These are phyloP conservation scores for Camellia lanceoleosa DNA, from an alignment of 148 eudicot genomes.

Conservation along the genomic window DNA sequence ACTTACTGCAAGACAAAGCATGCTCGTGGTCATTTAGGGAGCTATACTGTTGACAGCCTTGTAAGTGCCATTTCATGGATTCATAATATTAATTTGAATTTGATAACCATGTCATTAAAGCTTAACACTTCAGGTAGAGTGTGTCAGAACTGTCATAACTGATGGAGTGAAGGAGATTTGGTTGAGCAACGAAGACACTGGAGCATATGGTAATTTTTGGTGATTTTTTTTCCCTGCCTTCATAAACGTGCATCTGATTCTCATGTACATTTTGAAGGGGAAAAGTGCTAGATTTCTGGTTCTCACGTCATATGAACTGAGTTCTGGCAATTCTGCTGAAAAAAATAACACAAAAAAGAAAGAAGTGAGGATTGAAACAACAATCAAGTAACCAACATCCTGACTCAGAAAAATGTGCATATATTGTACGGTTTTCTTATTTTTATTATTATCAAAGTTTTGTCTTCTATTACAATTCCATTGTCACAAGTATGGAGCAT, in stretches of 20 bases:
- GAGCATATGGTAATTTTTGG: slow-evolving; percentile 80
- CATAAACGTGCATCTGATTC: not conserved
- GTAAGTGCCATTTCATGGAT: slow-evolving; percentile 40
- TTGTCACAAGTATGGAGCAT: too few species aligned
- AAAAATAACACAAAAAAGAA: not conserved
- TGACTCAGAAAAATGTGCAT: not conserved
- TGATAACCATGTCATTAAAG: not conserved
- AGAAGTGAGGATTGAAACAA: not conserved
- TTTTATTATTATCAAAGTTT: too few species aligned
- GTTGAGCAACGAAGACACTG: slow-evolving; percentile 99
- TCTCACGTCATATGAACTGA: not conserved
- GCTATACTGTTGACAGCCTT: slow-evolving; percentile 92
- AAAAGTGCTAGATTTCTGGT: not conserved
- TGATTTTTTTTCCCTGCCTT: not conserved
- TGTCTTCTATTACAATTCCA: too few species aligned
- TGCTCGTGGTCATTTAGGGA: slow-evolving; percentile 99
- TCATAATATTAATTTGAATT: slow-evolving; percentile 2
- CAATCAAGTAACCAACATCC: not conserved
- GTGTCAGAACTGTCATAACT: slow-evolving; percentile 67
- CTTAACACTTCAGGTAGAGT: slow-evolving; percentile 58
- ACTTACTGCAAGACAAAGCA: slow-evolving; percentile 99
- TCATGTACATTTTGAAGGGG: not conserved
- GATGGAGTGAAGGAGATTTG: slow-evolving; percentile 97
- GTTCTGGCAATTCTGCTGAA: not conserved
- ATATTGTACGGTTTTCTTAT: too few species aligned